These are phyloP conservation scores for Eucommia ulmoides DNA, from an alignment of 257 asterid genomes.

Conservation along the genomic window DNA sequence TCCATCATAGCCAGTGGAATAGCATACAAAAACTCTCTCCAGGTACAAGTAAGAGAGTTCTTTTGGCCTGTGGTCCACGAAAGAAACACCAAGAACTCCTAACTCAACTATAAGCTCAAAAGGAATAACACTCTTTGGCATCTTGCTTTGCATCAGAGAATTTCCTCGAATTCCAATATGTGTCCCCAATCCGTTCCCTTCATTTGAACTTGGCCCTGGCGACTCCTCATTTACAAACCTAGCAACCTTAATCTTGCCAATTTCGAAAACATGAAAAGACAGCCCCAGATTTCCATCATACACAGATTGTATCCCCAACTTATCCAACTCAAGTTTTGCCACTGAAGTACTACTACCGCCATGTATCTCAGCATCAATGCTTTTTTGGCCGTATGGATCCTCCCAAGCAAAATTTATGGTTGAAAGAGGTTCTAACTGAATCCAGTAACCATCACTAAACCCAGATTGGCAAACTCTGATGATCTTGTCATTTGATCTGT, in stretches of 20 bases:
- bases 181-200: constrained; percentile 24
- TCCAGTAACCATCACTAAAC: constrained; percentile 73
- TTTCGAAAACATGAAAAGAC: constrained; percentile 51
- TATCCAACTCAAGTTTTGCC: constrained; percentile 47
- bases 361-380: constrained; percentile 45
- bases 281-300: constrained; percentile 35
- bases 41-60: constrained; percentile 84
- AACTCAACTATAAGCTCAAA: constrained; percentile 73
- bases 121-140: constrained; percentile 58
- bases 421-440: constrained; percentile 62
- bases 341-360: constrained; percentile 24
- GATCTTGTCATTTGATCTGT: constrained; percentile 45
- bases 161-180: constrained; percentile 42
- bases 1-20: constrained; percentile 88
- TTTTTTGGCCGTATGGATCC: constrained; percentile 75
- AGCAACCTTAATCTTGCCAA: constrained; percentile 61
- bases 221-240: constrained; percentile 44
- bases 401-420: constrained; percentile 74
- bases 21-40: constrained; percentile 75
- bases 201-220: constrained; percentile 26
- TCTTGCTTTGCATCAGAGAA: constrained; percentile 41
- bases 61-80: constrained; percentile 81
- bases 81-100: constrained; percentile 81
- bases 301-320: constrained; percentile 42
- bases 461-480: constrained; percentile 78